Base-by-base conservation (phyloP, 2,329 filamentous ascomycete genomes). In the Cladosporium velox region DNA sequence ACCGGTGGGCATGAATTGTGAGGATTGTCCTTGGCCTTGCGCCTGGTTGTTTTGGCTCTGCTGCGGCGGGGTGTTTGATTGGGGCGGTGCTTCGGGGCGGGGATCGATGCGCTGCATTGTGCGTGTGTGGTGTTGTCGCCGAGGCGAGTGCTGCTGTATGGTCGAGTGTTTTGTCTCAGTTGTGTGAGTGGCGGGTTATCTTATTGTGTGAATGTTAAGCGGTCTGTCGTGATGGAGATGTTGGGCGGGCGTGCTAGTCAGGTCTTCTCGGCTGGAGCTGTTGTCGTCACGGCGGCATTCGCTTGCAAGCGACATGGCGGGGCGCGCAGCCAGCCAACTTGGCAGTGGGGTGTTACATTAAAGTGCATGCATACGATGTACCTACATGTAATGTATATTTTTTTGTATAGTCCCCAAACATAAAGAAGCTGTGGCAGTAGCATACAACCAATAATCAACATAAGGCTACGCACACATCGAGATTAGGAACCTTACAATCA, bases 71-170 rank as follows among this genome's bases (percentile, higher is more conserved):
- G 60, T 30, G 64, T 15, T 52, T 59, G 65, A 55, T 67, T 70
- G 34, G 69, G 70, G 60, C 6, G 64, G 59, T 11, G 65, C 60
- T 34, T 68, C 70, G 26, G 71, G 70, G 26, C 71, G 72, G 34
- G 73, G 72, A 21, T 74, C 72, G 58, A 74, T 72, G 67, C 73
- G 73, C 69, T 75, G 73, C 73, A 75, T 75, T 38, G 41, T 63
- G 32, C n/a, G 32, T 34, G 35, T 14, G 41, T 26, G 26, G 10
- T 21, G 18, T 32, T 26, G 51, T 24, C 35, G 47, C 44, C 28
- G 51, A 28, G 52, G n/a, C 52, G 15, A n/a, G 28, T 34, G 11
- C 30, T 34, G 18, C 18, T 55, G 15, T 30, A 10, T 12, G 3
- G 4, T 32, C 8, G 18, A 18, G 41, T 12, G n/a, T 11, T 47